Base-by-base conservation (phyloP, 163 green algal species). In the Dunaliella salina region DNA sequence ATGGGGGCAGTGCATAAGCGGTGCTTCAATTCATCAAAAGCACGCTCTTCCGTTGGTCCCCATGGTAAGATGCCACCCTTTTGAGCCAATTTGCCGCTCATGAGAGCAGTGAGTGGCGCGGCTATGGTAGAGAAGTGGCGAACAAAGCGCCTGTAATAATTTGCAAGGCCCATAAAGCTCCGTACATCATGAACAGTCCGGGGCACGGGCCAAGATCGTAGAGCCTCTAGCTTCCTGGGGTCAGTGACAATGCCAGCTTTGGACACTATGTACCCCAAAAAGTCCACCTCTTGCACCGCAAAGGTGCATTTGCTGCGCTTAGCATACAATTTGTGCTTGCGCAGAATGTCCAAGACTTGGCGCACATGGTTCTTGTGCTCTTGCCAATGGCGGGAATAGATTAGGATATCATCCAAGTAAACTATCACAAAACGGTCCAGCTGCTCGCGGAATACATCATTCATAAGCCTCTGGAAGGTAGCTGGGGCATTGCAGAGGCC, bases 391-490 rank as follows among this genome's bases (percentile, higher is more conserved):
- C 45, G 80, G 11, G 33, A 87, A 67, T 87, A 95, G 0, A 95
- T 87, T 0, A 94, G 57, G 5, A 96, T 92, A 81, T 97, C 94
- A 87, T 96, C 92, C 1, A 96, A 80, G 69, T 95, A 97, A 0
- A 94, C 89, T 0, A 92, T 12, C 24, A 67, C 34, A 15, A 69
- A 84, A 1, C 80, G 34, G 11, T 46, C 80, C 33, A 84, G 33
- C 22, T 34, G 69, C 30, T 33, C 34, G 32, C 33, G 22, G 22
- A 93, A 88, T 0, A 93, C 80, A 3, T 85, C 8, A 78, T 93
- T 90, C 84, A 91, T 91, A 0, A 87, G 40, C 1, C 45, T 1
- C 50, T 95, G 91, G 75, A 97, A 96, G 0, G 89, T 93, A 0
- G 90, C 89, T 25, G 94, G 93, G n/a, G n/a, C n/a, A n/a, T n/a